Evolutionary conservation across 495 filamentous ascomycete species (phyloP).

Genomic region (Tuber melanosporum): DNA sequence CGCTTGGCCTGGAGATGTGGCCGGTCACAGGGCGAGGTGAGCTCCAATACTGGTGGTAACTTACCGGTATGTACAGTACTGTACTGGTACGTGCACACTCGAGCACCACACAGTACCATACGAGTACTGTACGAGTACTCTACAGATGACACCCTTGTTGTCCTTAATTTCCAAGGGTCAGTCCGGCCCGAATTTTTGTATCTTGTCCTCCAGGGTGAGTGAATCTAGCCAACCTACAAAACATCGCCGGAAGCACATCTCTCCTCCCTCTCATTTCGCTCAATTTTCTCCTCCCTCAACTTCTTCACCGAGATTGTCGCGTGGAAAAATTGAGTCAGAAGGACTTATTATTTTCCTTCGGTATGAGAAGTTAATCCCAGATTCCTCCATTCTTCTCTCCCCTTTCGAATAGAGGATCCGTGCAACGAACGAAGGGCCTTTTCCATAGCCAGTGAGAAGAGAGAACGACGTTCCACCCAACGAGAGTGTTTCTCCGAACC

Average conservation of each 20-base stretch:
- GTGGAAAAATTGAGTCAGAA: background rate
- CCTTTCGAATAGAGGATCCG: background rate
- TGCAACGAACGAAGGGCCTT: background rate
- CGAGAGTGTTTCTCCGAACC: background rate
- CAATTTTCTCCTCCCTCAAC: background rate
- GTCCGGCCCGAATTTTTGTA: background rate
- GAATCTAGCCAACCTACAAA: background rate
- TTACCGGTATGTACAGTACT: too few relatives aligned
- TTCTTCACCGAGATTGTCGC: background rate
- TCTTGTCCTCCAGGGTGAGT: background rate
- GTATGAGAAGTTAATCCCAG: background rate
- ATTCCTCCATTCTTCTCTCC: background rate
- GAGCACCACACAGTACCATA: background rate
- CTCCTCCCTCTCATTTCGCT: background rate
- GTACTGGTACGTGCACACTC: background rate
- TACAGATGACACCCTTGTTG: background rate
- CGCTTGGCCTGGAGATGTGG: background rate
- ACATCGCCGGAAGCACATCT: background rate
- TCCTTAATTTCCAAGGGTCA: background rate
- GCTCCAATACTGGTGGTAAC: background rate
- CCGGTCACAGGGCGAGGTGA: background rate
- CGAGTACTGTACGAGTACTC: too few relatives aligned
- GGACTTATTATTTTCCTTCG: background rate
- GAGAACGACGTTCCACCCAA: background rate
- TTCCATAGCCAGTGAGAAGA: background rate